Evolutionary conservation across 2,329 filamentous ascomycete species (phyloP).

Genomic region (Trichoderma aggressivum): DNA sequence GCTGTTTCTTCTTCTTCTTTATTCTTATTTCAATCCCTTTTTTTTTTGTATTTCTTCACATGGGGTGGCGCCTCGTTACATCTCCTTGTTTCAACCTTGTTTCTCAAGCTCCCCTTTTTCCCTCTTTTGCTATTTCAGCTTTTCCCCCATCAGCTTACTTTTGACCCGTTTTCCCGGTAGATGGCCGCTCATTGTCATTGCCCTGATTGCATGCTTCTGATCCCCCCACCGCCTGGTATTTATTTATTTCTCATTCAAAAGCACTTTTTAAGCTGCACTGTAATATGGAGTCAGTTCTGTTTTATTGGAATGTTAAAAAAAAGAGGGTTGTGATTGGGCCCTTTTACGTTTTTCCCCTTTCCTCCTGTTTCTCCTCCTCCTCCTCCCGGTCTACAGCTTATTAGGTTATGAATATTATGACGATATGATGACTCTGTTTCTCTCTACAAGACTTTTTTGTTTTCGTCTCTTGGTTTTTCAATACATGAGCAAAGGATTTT

Average conservation of each 20-base stretch:
- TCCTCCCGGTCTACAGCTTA: slow-evolving; percentile 33
- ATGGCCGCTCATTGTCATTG: slow-evolving; percentile 14
- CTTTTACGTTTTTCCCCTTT: slow-evolving; percentile 27
- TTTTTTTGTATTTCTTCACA: neutral
- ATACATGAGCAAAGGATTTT: neutral
- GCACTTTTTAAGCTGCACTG: slow-evolving; percentile 1
- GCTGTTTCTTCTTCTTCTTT: neutral
- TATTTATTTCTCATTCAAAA: slow-evolving; percentile 19
- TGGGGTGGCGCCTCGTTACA: slow-evolving; percentile 2
- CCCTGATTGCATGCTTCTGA: slow-evolving; percentile 17
- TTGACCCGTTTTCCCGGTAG: neutral
- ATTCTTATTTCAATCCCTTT: neutral
- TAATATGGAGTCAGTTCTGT: slow-evolving; percentile 10
- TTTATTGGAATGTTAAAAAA: neutral
- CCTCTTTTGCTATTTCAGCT: slow-evolving; percentile 14
- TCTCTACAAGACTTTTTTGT: neutral
- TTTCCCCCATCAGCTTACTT: slow-evolving; percentile 11
- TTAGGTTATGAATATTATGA: slow-evolving; percentile 15
- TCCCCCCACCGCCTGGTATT: slow-evolving; percentile 21
- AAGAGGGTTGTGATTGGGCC: neutral
- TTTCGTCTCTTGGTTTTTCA: neutral
- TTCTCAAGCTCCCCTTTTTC: neutral
- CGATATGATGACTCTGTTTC: neutral
- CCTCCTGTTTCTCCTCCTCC: slow-evolving; percentile 29
- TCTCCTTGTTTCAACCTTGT: slow-evolving; percentile 3